Evolutionary conservation across 2,329 filamentous ascomycete genomes (phyloP), one percentile per base, ranked within the genome.

Genomic region (Pseudogymnoascus sp.): DNA sequence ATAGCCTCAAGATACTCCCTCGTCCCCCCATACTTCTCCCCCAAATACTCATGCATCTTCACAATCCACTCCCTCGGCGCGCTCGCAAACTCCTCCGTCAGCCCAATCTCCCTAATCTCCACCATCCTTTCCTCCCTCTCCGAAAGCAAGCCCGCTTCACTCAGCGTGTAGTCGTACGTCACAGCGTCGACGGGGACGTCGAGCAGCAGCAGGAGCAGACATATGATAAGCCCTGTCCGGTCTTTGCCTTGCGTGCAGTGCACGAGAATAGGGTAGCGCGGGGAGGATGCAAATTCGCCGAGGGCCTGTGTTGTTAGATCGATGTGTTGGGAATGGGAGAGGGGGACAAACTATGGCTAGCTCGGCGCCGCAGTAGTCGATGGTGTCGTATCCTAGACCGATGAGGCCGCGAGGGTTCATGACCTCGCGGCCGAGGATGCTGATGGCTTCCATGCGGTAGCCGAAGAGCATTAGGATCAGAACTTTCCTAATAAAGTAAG

Each of bases 241-340:
- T 96, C 92, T 72, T 96, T 96, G 63, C 92, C 92, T 70, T 95
- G 91, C 0, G 91, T 94, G 74, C 92, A 96, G 74, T 96, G 91
- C 2, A 94, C 76, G 6, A 96, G 72, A 0, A 86, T 74, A 0
- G 91, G 91, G 66, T 86, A 84, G 14, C 79, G 79, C 0, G 73
- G 67, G 2, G 77, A 72, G 1, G 79, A 72, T 8, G 79, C 75
- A 23, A 84, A 73, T 5, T 82, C 73, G 6, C 76, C 74, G 38
- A 86, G 81, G 28, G 82, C 75, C 69, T 79, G 59, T 59, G 36
- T 64, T 35, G 33, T 23, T 19, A 42, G 41, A 42, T 64, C 35
- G 16, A 0, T 9, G n/a, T 33, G 8, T 1, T 22, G 19, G 38
- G 33, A 49, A 2, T 23, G n/a, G 60, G 52, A 30, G 12, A 64